Base-by-base conservation (phyloP, 2,329 filamentous ascomycete species). In the Neurospora sp. region DNA sequence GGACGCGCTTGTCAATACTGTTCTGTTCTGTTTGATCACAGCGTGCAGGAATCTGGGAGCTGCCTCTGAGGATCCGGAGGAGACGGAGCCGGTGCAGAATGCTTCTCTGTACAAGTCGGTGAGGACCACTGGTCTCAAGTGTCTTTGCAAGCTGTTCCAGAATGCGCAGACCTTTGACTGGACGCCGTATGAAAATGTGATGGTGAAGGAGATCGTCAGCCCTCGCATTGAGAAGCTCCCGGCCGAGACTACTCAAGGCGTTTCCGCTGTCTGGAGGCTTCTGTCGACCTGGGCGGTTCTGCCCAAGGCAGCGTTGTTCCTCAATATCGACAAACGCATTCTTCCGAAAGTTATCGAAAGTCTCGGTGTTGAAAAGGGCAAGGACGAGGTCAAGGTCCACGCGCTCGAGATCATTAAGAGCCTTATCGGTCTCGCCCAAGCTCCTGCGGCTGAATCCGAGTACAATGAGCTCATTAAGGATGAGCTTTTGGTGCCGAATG, bases 321-420 rank as follows among this genome's bases (percentile, higher is more conserved):
- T 99, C 8, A 79, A 79, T 3, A 78, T 83, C 43, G 87, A 90
- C 12, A 79, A 86, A 8, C 86, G 89, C 17, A 83, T 95, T n/a
- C 78, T 98, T 38, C 83, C 83, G 17, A 89, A 89, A 74, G 81
- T 97, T 17, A 87, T 93, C 52, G 88, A 92, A 73, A 91, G 90
- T 74, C 81, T 99, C 36, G 84, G 85, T 4, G 84, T 91, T 6
- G 84, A 87, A 66, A 95, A 88, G 46, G 76, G 76, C 69, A 80
- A 96, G 78, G 92, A 95, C 72, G 90, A 93, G 70, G 94, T 99
- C 69, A 96, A 94, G 77, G 81, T 91, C 0, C 97, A 92, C 77
- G 88, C 94, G 1, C 83, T 99, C 38, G 85, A 88, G 11, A 90
- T 98, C 57, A 79, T 99, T 65, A 86, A 87, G 62, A 91, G 89